phyloP scores from a whole-genome alignment of 164 flowering plant species.

The Litsea cubeba region DNA sequence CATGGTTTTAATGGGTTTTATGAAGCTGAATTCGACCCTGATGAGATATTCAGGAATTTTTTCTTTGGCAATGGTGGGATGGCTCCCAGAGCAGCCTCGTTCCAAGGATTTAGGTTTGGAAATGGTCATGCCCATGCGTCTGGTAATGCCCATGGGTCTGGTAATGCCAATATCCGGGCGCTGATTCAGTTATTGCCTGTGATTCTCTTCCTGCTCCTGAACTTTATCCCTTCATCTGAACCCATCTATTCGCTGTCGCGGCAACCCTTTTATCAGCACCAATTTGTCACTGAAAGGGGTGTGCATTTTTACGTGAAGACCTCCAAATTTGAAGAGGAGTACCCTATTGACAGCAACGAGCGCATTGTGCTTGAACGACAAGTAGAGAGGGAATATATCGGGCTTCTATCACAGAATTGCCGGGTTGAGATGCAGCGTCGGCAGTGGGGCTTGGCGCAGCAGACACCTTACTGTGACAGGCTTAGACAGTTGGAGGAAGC shows the following conservation, averaged over 20 bases:
- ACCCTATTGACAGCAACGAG: constrained; percentile 42
- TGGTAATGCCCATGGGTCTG: constrained; percentile 39
- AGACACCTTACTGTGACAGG: constrained; percentile 78
- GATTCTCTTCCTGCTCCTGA: constrained; percentile 53
- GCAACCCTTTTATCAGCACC: constrained; percentile 40
- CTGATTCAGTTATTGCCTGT: constrained; percentile 71
- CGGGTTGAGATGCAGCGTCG: constrained; percentile 63
- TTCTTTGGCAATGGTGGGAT: constrained; percentile 63
- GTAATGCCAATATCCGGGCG: constrained; percentile 35
- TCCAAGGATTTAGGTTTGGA: constrained; percentile 56
- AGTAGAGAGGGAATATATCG: constrained; percentile 59
- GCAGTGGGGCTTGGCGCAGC: constrained; percentile 61
- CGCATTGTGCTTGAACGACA: constrained; percentile 40
- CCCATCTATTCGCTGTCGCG: constrained; percentile 57
- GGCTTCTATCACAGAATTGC: constrained; percentile 56
- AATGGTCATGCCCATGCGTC: constrained; percentile 36
- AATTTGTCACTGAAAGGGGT: constrained; percentile 46
- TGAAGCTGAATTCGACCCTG: constrained; percentile 73
- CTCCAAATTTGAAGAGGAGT: constrained; percentile 57
- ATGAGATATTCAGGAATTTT: constrained; percentile 88
- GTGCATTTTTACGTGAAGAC: constrained; percentile 70
- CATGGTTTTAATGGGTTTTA: constrained; percentile 67
- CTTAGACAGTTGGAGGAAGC: constrained; percentile 39
- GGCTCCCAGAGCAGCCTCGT: constrained; percentile 49
- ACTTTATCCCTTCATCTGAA: constrained; percentile 62